These are phyloP conservation scores for Lepidium africanum DNA, from an alignment of 345 rosid species.

Conservation along the genomic window DNA sequence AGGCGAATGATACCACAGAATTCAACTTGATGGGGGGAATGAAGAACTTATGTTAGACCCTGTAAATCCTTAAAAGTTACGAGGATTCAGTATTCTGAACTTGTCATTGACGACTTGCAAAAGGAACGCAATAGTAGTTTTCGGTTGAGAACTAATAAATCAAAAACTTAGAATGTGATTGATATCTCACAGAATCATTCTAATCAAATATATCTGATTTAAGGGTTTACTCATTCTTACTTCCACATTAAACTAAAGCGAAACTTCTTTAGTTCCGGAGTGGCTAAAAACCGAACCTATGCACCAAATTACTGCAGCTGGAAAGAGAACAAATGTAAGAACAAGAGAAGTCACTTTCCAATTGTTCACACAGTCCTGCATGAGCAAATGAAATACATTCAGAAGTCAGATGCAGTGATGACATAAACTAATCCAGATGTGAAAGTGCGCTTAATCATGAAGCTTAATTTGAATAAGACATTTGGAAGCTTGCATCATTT, in stretches of 20 bases:
- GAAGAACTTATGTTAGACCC: no score
- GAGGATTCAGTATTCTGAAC: no score
- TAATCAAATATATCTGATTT: no score
- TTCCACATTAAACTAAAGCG: neutral
- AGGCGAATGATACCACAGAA: no score
- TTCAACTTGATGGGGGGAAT: no score
- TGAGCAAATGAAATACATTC: neutral
- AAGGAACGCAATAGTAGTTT: no score
- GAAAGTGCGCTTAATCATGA: neutral
- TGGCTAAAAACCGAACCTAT: slow-evolving; percentile 39
- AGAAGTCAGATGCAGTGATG: neutral
- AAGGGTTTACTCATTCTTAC: no score
- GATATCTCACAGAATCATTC: no score
- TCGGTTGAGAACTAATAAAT: no score
- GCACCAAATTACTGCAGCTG: slow-evolving; percentile 81
- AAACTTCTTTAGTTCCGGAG: neutral
- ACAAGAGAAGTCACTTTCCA: slow-evolving; percentile 88
- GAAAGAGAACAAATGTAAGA: slow-evolving; percentile 66
- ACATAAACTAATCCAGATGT: neutral
- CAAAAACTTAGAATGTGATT: no score
- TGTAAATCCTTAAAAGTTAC: no score
- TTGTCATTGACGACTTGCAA: no score
- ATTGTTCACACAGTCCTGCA: slow-evolving; percentile 64
- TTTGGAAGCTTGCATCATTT: neutral
- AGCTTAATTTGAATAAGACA: neutral